Evolutionary conservation across 1,284 basidiomycete genomes (phyloP).

Genomic region (Cryptococcus sp.): DNA sequence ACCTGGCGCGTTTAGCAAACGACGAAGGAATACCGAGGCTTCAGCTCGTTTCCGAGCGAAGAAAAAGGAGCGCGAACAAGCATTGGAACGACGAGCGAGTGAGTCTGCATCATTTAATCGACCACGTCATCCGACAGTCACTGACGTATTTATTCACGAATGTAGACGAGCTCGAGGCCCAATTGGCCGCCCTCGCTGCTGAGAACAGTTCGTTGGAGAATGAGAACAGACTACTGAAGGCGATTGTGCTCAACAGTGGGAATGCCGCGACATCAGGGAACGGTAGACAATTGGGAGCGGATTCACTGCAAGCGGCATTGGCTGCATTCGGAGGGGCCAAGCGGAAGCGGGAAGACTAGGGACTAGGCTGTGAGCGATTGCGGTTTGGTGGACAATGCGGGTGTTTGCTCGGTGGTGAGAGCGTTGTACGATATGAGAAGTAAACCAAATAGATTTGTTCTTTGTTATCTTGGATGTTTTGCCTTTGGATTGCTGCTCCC

Average conservation of each 20-base stretch:
- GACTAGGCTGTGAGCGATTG: slow-evolving; percentile 9
- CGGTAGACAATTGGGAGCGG: slow-evolving; percentile 4
- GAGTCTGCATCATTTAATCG: slow-evolving; percentile 10
- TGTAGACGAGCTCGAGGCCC: slow-evolving; percentile 76
- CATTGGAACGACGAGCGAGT: slow-evolving; percentile 79
- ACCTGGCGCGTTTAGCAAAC: slow-evolving; percentile 59
- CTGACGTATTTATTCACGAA: background rate
- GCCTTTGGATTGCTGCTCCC: background rate
- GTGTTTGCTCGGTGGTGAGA: background rate
- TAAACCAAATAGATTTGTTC: background rate
- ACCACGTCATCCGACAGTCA: background rate
- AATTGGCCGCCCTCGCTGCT: slow-evolving; percentile 78
- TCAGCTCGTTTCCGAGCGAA: slow-evolving; percentile 96
- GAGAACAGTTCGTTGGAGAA: slow-evolving; percentile 87
- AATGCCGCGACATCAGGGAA: slow-evolving; percentile 14
- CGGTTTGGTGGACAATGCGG: background rate
- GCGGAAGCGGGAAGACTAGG: slow-evolving; percentile 37
- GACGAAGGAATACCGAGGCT: slow-evolving; percentile 91
- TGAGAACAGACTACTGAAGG: slow-evolving; percentile 95
- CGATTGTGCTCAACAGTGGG: slow-evolving; percentile 81
- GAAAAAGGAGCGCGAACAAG: slow-evolving; percentile 97
- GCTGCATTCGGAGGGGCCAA: slow-evolving; percentile 34
- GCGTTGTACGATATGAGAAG: background rate
- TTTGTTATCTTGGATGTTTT: background rate
- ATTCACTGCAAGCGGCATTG: slow-evolving; percentile 34